Evolutionary conservation across 176 grass and related monocot genomes (phyloP).

Genomic region (Coix lacrymajobi): DNA sequence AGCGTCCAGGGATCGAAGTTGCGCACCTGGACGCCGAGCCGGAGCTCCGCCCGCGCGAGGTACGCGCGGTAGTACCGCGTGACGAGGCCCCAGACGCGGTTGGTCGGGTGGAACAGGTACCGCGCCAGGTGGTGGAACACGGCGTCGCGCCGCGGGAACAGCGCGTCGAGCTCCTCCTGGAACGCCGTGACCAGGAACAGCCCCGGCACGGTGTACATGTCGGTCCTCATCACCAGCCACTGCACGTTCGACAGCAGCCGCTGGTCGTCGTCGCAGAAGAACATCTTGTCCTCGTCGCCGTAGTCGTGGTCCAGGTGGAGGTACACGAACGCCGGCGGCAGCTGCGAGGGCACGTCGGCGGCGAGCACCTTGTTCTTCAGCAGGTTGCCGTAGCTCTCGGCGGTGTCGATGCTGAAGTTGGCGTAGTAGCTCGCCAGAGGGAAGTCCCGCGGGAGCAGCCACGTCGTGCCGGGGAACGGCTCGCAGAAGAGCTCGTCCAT

Average conservation of each 20-base stretch:
- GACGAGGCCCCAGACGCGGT: slow-evolving; percentile 61
- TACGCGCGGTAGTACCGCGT: slow-evolving; percentile 47
- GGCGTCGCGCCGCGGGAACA: slow-evolving; percentile 55
- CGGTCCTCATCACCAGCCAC: slow-evolving; percentile 49
- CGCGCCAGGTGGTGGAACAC: slow-evolving; percentile 58
- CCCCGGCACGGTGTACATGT: slow-evolving; percentile 41
- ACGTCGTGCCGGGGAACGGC: slow-evolving; percentile 70
- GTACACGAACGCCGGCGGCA: slow-evolving; percentile 45
- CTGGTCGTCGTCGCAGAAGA: slow-evolving; percentile 73
- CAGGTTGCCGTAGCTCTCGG: slow-evolving; percentile 64
- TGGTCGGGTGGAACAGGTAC: slow-evolving; percentile 57
- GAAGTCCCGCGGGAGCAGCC: slow-evolving; percentile 58
- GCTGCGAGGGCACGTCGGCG: background rate
- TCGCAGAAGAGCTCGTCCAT: slow-evolving; percentile 67
- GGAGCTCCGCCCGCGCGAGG: slow-evolving; percentile 23
- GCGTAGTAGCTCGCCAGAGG: slow-evolving; percentile 27
- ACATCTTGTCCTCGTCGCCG: slow-evolving; percentile 49
- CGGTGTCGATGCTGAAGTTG: slow-evolving; percentile 35
- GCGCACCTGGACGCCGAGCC: slow-evolving; percentile 49
- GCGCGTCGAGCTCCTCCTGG: slow-evolving; percentile 32
- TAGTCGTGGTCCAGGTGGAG: slow-evolving; percentile 61
- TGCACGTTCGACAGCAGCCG: slow-evolving; percentile 15
- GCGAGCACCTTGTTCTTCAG: slow-evolving; percentile 29
- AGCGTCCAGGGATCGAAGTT: background rate
- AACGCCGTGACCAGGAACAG: slow-evolving; percentile 47